These are phyloP conservation scores for Corylus avellana DNA, from an alignment of 306 rosid genomes.

Conservation along the genomic window DNA sequence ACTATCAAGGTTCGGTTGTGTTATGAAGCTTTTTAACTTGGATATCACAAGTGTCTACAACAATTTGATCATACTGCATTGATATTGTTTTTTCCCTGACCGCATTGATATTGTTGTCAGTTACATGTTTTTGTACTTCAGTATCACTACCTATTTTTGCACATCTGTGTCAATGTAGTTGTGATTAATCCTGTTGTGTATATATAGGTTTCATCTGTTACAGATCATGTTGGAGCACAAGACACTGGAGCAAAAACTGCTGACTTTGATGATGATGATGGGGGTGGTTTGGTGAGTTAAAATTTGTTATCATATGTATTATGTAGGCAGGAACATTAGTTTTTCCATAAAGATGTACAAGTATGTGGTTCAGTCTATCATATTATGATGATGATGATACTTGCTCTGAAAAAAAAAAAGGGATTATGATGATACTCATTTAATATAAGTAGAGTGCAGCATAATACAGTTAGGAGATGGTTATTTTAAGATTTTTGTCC, in stretches of 20 bases:
- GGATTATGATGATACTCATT: not conserved
- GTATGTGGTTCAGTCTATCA: not conserved
- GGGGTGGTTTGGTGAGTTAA: slow-evolving; percentile 89
- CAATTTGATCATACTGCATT: not conserved
- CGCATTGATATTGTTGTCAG: not conserved
- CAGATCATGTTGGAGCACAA: slow-evolving; percentile 89
- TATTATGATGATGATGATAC: too few relatives aligned
- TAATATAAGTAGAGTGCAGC: slow-evolving; percentile 1
- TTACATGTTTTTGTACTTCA: slow-evolving; percentile 5
- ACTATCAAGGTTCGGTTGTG: slow-evolving; percentile 69
- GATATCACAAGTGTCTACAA: not conserved
- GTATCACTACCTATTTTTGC: not conserved
- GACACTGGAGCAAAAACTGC: slow-evolving; percentile 83
- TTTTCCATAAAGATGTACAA: not conserved
- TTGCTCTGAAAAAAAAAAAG: too few relatives aligned
- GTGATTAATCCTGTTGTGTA: slow-evolving; percentile 19
- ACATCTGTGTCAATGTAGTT: slow-evolving; percentile 9
- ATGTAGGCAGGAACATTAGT: not conserved
- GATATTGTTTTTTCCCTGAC: too few relatives aligned
- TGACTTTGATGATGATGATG: slow-evolving; percentile 95
- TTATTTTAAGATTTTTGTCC: not conserved
- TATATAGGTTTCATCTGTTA: slow-evolving; percentile 84
- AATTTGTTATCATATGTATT: not conserved
- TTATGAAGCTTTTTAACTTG: not conserved
- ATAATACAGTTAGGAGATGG: not conserved